Evolutionary conservation across 2,329 filamentous ascomycete species (phyloP), one percentile per base, ranked within the genome.

Genomic region (Trichoderma cornu-damae): DNA sequence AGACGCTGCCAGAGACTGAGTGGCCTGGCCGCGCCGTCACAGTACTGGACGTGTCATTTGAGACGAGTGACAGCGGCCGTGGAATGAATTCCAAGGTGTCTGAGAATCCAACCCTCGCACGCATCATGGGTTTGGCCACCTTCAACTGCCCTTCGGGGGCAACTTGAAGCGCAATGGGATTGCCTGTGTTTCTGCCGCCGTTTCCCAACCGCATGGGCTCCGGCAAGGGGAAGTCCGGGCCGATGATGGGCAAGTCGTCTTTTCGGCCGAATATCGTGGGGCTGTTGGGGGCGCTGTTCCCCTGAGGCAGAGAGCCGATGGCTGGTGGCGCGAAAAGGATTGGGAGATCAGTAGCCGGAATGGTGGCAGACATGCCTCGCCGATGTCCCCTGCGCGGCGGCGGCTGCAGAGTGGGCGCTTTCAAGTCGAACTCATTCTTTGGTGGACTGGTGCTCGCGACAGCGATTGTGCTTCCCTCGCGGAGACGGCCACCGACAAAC

Each of bases 21-120:
- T 93, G 89, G 4, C 84, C 83, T 3, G 80, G 80, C 24, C 84
- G 81, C 16, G 86, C 79, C 0, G 89, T 90, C 54, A 84, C 75
- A 2, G 88, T 94, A 67, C 86, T 91, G 44, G 90, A 87, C 0
- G 89, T 90, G 68, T 94, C 90, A 18, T 86, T 92, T 1, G 90
- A 96, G 12, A 95, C 85, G 18, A 92, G 77, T 2, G 92, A 96
- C 16, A 95, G 73, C 0, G 92, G 91, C 9, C 90, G 83, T 4
- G 88, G 88, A 64, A 92, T 92, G 61, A 88, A 91, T 69, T 95
- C 89, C 26, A 95, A 78, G 9, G 84, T 88, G 61, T 95, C 90
- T 1, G 89, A 90, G 67, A 96, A 96, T 1, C 88, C 89, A 44
- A 96, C 90, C 11, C 88, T 79, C 40, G 85, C 81, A 59, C 85